Percentiles rank a stretch among this genome's conserved stretches.
These are phyloP conservation scores for Cryphonectria parasitica DNA, from an alignment of 2,329 filamentous ascomycete species.

Conservation along the genomic window DNA sequence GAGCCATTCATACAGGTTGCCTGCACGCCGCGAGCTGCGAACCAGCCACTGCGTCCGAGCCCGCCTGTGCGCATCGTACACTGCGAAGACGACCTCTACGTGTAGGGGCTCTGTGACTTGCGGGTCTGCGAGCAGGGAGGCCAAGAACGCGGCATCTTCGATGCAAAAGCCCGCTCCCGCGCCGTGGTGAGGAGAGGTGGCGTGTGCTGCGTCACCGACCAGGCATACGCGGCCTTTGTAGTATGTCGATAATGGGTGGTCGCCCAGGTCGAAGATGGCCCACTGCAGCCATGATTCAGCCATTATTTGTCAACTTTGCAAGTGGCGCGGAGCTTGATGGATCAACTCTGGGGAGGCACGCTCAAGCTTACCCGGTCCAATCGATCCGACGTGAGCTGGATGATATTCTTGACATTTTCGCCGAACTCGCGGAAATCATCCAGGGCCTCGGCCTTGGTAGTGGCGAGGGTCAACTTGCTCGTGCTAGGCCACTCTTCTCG, in stretches of 20 bases:
- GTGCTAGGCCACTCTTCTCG: constrained; percentile 37
- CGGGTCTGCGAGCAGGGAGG: constrained; percentile 50
- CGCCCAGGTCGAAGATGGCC: constrained; percentile 51
- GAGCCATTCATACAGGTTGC: constrained; percentile 50
- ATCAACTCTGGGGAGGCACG: no score
- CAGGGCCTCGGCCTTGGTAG: constrained; percentile 40
- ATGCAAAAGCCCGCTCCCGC: constrained; percentile 63
- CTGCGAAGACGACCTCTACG: constrained; percentile 51
- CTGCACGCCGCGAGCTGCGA: constrained; percentile 51
- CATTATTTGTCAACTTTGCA: not conserved
- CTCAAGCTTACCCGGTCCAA: constrained; percentile 36
- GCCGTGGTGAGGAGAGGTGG: constrained; percentile 63
- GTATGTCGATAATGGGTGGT: constrained; percentile 48
- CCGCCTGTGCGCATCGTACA: constrained; percentile 54
- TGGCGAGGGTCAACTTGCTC: constrained; percentile 33
- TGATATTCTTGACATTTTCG: constrained; percentile 36
- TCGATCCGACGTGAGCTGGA: constrained; percentile 37
- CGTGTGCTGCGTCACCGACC: constrained; percentile 66
- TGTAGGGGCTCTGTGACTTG: constrained; percentile 39
- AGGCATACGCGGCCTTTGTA: constrained; percentile 51
- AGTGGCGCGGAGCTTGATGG: constrained; percentile 7
- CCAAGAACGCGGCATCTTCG: constrained; percentile 52
- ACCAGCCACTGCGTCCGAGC: constrained; percentile 55
- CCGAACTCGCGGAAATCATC: constrained; percentile 43
- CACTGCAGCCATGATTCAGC: constrained; percentile 39